These are phyloP conservation scores for Lablab purpureus DNA, from an alignment of 306 rosid species.

Conservation along the genomic window DNA sequence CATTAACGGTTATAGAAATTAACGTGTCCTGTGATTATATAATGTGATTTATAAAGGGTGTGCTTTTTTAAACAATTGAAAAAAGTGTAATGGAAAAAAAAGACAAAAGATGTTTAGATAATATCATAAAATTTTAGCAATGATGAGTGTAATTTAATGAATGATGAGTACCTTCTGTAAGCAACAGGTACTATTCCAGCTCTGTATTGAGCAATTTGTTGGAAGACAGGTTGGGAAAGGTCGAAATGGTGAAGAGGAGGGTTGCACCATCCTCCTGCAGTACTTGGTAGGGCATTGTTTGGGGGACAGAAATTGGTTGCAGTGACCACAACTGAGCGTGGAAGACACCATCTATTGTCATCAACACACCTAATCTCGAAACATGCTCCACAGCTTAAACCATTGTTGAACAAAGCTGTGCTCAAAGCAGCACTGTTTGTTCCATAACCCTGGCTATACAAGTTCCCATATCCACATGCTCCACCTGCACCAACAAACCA, in stretches of 20 bases:
- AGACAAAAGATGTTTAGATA: no score
- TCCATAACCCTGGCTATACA: slow-evolving; percentile 81
- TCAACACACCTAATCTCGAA: slow-evolving; percentile 70
- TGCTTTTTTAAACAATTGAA: no score
- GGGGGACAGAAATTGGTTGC: slow-evolving; percentile 90
- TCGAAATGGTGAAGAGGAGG: slow-evolving; percentile 87
- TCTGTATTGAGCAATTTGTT: slow-evolving; percentile 65
- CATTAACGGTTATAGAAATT: no score
- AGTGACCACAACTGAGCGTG: slow-evolving; percentile 64
- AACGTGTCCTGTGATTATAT: no score
- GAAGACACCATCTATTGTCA: slow-evolving; percentile 72
- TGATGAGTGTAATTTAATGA: no score
- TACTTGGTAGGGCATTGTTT: slow-evolving; percentile 71
- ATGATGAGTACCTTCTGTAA: slow-evolving; percentile 59
- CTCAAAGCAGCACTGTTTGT: slow-evolving; percentile 81
- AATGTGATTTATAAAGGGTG: no score
- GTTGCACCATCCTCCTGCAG: slow-evolving; percentile 90
- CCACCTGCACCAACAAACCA: slow-evolving; percentile 59
- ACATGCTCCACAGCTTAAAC: slow-evolving; percentile 81
- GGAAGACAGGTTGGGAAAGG: slow-evolving; percentile 78
- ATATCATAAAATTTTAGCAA: no score
- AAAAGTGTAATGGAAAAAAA: no score
- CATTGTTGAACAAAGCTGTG: slow-evolving; percentile 78
- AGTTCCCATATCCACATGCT: slow-evolving; percentile 85
- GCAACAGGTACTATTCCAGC: slow-evolving; percentile 83